These are phyloP conservation scores for Herpotrichia juniperi DNA, from an alignment of 2,329 filamentous ascomycete species.

Conservation along the genomic window DNA sequence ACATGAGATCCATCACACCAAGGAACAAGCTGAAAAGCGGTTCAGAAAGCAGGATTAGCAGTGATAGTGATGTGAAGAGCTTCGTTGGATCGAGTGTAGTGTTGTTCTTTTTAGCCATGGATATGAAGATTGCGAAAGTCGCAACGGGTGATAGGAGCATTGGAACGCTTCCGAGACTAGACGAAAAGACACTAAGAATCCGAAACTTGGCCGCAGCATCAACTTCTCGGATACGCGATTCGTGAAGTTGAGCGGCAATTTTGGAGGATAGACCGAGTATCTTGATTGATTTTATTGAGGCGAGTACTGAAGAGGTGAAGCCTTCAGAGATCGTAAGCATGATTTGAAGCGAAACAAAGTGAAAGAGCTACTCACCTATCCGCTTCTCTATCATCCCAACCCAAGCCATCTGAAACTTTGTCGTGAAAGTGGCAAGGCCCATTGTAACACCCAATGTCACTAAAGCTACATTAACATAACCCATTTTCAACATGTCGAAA, in stretches of 20 bases:
- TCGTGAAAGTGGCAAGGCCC: slow-evolving; percentile 45
- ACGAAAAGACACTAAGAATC: not conserved
- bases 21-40: slow-evolving; percentile 11
- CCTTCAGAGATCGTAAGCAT: slow-evolving; percentile 23
- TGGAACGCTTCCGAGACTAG: slow-evolving; percentile 1
- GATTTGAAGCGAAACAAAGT: not conserved
- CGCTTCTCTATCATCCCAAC: slow-evolving; percentile 57
- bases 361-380: slow-evolving; percentile 31
- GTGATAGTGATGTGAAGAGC: slow-evolving; percentile 13
- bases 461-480: slow-evolving; percentile 31
- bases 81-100: slow-evolving; percentile 7
- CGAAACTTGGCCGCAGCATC: slow-evolving; percentile 7
- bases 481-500: not conserved
- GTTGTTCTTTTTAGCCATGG: not conserved
- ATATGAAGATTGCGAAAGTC: slow-evolving; percentile 14
- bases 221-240: slow-evolving; percentile 49
- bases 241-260: slow-evolving; percentile 47
- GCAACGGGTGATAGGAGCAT: slow-evolving; percentile 10
- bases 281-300: slow-evolving; percentile 59
- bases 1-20: slow-evolving; percentile 7
- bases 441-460: slow-evolving; percentile 44
- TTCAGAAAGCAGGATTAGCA: slow-evolving; percentile 14
- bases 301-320: slow-evolving; percentile 55
- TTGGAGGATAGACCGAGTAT: slow-evolving; percentile 55
- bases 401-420: slow-evolving; percentile 53